Base-by-base conservation (phyloP, 148 eudicot species). In the Rhododendron simsii region DNA sequence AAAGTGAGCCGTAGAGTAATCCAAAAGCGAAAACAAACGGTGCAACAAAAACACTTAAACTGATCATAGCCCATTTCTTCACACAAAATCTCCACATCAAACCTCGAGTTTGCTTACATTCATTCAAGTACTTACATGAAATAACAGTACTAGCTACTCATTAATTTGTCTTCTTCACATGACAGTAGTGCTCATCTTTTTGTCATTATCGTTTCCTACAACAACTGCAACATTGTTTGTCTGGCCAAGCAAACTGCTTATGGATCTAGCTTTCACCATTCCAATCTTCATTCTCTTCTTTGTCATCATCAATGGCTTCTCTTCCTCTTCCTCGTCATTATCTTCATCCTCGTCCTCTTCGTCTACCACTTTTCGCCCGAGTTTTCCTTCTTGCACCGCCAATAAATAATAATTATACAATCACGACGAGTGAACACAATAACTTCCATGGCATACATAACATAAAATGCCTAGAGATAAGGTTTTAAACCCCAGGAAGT, bases 241-340 rank as follows among this genome's bases (percentile, higher is more conserved):
- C 85, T 88, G 93, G 26, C 92, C 93, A 55, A 95, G 88, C 87
- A 95, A 90, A 83, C 95, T 95, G 78, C 94, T 94, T 10, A 95
- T 84, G 0, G 97, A 94, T 75, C 95, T 88, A 85, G 97, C 95
- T 85, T 94, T 95, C 67, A 94, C 97, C 83, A 88, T 85, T 10
- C 96, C 98, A 83, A 95, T 65, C 88, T 89, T 93, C 76, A 81
- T 84, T 86, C 88, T 90, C 85, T 81, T 90, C 53, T 39, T 86
- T 55, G 39, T 61, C 69, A 45, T 50, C 84, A 47, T 10, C 28
- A 76, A 51, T 84, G 35, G 78, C 88, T 85, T 55, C 82, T 63
- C 48, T 35, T 84, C 78, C 30, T 63, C 84, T 15, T 39, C 41
- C 7, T 86, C 75, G 14, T 86, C 87, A 9, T 75, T 83, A n/a